Conservation (phyloP, 1,139 yeast species). For the Hansenula sp. region DNA sequence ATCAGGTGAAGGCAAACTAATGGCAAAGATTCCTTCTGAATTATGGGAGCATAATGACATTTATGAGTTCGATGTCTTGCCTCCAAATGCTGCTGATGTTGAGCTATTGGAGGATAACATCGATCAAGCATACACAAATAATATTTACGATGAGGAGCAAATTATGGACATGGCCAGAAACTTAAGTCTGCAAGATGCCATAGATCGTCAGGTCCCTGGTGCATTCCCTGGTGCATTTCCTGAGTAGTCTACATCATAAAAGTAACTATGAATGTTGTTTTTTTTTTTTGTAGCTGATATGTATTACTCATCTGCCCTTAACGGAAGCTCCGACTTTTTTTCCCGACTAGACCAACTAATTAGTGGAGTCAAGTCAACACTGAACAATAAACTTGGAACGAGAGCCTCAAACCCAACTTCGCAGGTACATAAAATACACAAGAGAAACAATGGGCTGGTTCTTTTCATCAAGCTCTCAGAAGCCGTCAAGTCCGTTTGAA, state of each 20-base stretch:
- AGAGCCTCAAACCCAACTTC: too few relatives aligned
- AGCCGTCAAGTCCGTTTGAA: too few relatives aligned
- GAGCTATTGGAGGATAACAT: conserved; percentile 37
- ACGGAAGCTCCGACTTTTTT: too few relatives aligned
- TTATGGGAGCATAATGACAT: conserved; percentile 63
- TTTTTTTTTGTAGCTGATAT: background rate
- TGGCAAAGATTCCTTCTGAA: conserved; percentile 62
- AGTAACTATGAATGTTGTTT: background rate
- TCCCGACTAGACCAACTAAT: too few relatives aligned
- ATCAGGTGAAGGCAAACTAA: conserved; percentile 65
- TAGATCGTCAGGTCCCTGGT: conserved; percentile 9
- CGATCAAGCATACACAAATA: conserved; percentile 26
- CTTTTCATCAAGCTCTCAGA: background rate
- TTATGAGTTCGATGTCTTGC: conserved; percentile 67
- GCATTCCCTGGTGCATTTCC: conserved; percentile 1
- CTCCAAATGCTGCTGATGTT: conserved; percentile 42
- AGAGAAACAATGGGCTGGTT: background rate
- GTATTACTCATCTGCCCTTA: too few relatives aligned
- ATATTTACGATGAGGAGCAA: conserved; percentile 17
- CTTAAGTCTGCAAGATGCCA: conserved; percentile 21
- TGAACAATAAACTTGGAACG: too few relatives aligned
- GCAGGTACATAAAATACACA: too few relatives aligned
- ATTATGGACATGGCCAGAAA: conserved; percentile 21
- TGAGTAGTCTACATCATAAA: background rate
- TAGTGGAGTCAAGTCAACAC: too few relatives aligned